Conservation (phyloP, 2,329 filamentous ascomycete species). For the Fusarium sp. region DNA sequence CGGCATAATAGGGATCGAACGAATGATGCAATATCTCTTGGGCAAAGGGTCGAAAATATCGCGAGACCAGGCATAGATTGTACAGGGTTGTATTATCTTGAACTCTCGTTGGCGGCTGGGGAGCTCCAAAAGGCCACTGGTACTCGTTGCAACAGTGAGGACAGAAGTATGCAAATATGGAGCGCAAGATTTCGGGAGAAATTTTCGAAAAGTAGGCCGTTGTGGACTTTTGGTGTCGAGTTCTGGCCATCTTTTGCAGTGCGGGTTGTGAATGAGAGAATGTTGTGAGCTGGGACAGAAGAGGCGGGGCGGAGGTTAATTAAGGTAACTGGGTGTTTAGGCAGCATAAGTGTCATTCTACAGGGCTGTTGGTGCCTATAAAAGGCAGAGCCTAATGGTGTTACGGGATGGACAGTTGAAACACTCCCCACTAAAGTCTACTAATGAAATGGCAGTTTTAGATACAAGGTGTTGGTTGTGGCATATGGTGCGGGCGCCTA, state of each 20-base stretch:
- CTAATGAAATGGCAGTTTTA: not conserved
- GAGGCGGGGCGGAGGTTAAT: not conserved
- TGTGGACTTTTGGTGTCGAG: not conserved
- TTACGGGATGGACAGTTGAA: no score
- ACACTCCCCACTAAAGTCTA: not conserved
- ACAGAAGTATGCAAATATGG: not conserved
- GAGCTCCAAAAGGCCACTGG: not conserved
- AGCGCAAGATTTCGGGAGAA: not conserved
- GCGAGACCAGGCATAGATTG: constrained; percentile 9
- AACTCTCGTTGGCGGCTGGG: not conserved
- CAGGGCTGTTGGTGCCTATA: not conserved
- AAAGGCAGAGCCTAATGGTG: not conserved
- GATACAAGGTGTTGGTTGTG: not conserved
- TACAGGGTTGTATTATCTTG: not conserved
- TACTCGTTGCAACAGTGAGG: constrained; percentile 11
- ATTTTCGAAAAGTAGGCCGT: not conserved
- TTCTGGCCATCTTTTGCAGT: not conserved
- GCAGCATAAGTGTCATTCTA: not conserved
- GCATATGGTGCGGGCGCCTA: not conserved
- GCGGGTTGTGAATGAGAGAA: not conserved
- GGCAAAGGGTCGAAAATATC: not conserved
- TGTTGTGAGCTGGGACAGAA: not conserved
- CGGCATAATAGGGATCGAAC: not conserved
- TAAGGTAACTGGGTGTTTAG: not conserved
- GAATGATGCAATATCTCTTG: constrained; percentile 9